These are phyloP conservation scores for Monosiga brevicollis DNA, from an alignment of 78 protist genomes.

Conservation along the genomic window DNA sequence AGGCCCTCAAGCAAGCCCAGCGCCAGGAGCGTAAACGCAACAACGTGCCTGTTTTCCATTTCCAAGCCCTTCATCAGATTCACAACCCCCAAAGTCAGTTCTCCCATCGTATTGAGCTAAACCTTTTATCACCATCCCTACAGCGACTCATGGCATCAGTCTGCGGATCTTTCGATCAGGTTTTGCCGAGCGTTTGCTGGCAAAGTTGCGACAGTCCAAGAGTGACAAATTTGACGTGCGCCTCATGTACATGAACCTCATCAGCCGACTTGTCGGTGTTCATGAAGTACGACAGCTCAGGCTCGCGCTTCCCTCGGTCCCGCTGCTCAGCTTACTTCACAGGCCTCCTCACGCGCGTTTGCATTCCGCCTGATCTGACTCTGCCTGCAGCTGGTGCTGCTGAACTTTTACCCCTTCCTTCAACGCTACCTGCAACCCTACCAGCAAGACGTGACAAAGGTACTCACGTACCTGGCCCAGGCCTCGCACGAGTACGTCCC, in stretches of 20 bases:
- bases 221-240: slow-evolving; percentile 56
- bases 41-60: not conserved
- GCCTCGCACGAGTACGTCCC: slow-evolving; percentile 79
- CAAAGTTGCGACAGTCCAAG: slow-evolving; percentile 29
- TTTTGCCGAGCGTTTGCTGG: slow-evolving; percentile 52
- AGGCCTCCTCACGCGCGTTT: too few species aligned
- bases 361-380: too few species aligned
- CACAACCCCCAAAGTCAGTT: too few species aligned
- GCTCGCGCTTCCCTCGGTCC: too few species aligned
- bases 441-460: slow-evolving; percentile 60
- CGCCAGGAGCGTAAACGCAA: too few species aligned
- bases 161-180: not conserved
- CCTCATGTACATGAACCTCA: slow-evolving; percentile 53
- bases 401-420: slow-evolving; percentile 72
- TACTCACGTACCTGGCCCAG: slow-evolving; percentile 70
- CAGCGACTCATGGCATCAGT: not conserved
- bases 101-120: too few species aligned
- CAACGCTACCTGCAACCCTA: slow-evolving; percentile 67
- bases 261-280: slow-evolving; percentile 55
- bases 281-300: too few species aligned
- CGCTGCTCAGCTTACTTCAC: too few species aligned
- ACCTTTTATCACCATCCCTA: too few species aligned
- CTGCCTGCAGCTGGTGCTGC: slow-evolving; percentile 59
- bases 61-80: too few species aligned
- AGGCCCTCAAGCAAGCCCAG: too few species aligned